Evolutionary conservation across 1,284 basidiomycete genomes (phyloP), one percentile per base, ranked within the genome.

Genomic region (Singerocomus rubriflavus): DNA sequence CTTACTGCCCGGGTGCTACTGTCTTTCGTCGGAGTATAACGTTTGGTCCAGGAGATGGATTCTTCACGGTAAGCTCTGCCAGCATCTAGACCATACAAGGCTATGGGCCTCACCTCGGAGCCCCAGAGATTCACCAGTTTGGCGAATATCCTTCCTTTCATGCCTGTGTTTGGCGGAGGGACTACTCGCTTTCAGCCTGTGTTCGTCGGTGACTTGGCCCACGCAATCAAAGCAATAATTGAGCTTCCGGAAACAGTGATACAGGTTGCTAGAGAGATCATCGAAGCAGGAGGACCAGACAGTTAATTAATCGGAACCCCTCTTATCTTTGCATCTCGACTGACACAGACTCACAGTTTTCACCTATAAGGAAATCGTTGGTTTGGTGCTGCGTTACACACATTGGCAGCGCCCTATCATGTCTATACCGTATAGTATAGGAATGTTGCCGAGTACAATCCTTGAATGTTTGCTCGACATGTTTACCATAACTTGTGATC

Each of bases 141-240:
- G 14, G 78, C 82, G 1, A 73, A 71, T 48, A 72, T 77, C 52
- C 67, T 88, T 31, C 86, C 85, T 2, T 82, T 88, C 63, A 64
- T 88, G 30, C 85, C 85, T 8, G 82, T 87, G 11, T 88, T 87
- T 59, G 83, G 78, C 4, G 82, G 82, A n/a, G 86, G 87, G 4
- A 67, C 57, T 6, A 72, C 82, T 3, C 71, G 67, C n/a, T 88
- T 88, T 61, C 86, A 88, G 53, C 84, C 85, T 16, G 81, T 88
- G 8, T 88, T 80, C 60, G 84, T 80, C 1, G 81, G 76, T 2
- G 85, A 89, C 60, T 60, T 89, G 27, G 83, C 81, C 6, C 68
- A 72, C 26, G 73, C 77, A 4, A 75, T 88, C 5, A 84, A 85
- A 60, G 73, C 84, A 13, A 73, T 82, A 44, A 74, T 78, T 5